phyloP scores from a whole-genome alignment of 129 eudicot genomes.

The Escallonia herrerae region DNA sequence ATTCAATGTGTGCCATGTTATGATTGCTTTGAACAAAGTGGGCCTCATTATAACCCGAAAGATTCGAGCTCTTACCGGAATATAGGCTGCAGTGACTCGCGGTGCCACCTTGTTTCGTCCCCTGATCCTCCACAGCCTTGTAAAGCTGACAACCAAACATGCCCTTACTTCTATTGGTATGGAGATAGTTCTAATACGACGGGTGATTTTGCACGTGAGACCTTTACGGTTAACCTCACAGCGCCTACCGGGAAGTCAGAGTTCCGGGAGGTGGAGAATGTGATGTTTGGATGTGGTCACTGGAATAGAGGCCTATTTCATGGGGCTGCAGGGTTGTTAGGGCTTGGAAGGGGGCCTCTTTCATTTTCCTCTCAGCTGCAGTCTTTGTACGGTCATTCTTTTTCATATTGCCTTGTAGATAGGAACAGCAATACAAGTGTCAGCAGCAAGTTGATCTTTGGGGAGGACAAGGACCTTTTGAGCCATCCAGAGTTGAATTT shows the following conservation, averaged over 20 bases:
- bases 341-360: constrained; percentile 84
- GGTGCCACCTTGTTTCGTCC: constrained; percentile 66
- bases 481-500: constrained; percentile 53
- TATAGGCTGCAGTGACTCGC: constrained; percentile 54
- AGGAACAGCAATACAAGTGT: constrained; percentile 63
- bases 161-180: constrained; percentile 94
- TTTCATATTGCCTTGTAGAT: constrained; percentile 87
- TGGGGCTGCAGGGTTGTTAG: constrained; percentile 87
- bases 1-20: constrained; percentile 78
- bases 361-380: constrained; percentile 82
- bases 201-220: constrained; percentile 86
- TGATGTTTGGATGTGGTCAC: constrained; percentile 98
- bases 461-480: constrained; percentile 64
- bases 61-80: constrained; percentile 50
- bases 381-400: constrained; percentile 70
- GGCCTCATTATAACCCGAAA: constrained; percentile 62
- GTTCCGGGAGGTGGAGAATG: constrained; percentile 53
- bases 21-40: constrained; percentile 85
- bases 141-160: constrained; percentile 40
- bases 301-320: constrained; percentile 97
- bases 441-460: constrained; percentile 88
- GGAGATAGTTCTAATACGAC: constrained; percentile 97
- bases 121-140: constrained; percentile 64
- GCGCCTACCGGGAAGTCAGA: constrained; percentile 32
- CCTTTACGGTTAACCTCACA: constrained; percentile 81